phyloP scores from a whole-genome alignment of 441 rosid genomes.

The Gossypium schwendimanii region DNA sequence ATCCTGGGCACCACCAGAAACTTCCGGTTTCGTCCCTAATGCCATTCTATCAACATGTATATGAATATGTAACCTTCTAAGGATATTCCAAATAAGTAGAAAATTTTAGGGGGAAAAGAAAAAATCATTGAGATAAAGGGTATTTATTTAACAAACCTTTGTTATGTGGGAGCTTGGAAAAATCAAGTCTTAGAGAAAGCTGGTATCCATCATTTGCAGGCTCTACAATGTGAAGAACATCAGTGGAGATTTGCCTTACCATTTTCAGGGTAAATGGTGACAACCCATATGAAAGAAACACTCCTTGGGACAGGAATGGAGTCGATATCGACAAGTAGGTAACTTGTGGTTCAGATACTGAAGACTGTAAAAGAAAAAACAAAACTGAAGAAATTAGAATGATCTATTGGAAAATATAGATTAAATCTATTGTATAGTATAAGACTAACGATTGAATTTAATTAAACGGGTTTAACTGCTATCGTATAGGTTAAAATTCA shows the following conservation, averaged over 20 bases:
- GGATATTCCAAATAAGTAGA: too few relatives aligned
- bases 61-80: too few relatives aligned
- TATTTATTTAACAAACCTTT: constrained; percentile 42
- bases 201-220: constrained; percentile 76
- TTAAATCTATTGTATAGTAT: too few relatives aligned
- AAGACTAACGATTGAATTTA: too few relatives aligned
- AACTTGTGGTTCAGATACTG: constrained; percentile 43
- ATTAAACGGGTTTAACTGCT: too few relatives aligned
- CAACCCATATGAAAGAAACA: constrained; percentile 30
- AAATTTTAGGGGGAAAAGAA: background rate
- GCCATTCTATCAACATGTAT: too few relatives aligned
- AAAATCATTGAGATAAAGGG: constrained; percentile 9
- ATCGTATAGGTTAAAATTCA: too few relatives aligned
- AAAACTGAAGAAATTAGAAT: too few relatives aligned
- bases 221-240: constrained; percentile 61
- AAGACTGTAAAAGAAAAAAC: constrained; percentile 34
- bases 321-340: constrained; percentile 60
- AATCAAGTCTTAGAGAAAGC: constrained; percentile 54
- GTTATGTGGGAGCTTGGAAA: constrained; percentile 46
- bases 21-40: too few relatives aligned
- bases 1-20: too few relatives aligned
- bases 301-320: constrained; percentile 52
- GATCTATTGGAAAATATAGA: too few relatives aligned
- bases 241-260: constrained; percentile 43
- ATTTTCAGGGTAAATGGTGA: constrained; percentile 36